phyloP scores from a whole-genome alignment of 495 filamentous ascomycete species.

The Penicillium argentinense region DNA sequence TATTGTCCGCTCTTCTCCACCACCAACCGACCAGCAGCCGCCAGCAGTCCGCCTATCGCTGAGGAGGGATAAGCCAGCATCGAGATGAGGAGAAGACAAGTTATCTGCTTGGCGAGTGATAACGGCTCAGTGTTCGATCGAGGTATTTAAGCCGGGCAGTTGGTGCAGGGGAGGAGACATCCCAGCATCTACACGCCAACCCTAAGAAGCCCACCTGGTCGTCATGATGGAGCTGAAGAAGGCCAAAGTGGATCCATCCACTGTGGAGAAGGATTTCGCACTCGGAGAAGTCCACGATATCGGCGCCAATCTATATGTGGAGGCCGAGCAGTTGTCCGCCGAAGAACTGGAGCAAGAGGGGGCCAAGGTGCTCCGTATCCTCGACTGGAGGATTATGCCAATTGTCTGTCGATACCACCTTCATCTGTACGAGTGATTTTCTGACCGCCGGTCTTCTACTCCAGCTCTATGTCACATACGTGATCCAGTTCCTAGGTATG shows the following conservation, averaged over 20 bases:
- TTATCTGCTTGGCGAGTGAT: conserved; percentile 22
- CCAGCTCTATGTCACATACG: conserved; percentile 38
- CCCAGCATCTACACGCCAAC: too few relatives aligned
- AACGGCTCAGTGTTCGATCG: not conserved
- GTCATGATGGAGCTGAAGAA: conserved; percentile 18
- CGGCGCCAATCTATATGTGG: conserved; percentile 31
- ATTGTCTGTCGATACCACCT: conserved; percentile 19
- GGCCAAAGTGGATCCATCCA: conserved; percentile 14
- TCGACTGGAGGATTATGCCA: conserved; percentile 37
- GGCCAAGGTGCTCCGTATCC: conserved; percentile 28
- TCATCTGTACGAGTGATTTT: not conserved
- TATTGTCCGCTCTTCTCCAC: conserved; percentile 16
- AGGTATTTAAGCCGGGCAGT: too few relatives aligned
- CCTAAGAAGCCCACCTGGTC: too few relatives aligned
- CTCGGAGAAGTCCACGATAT: conserved; percentile 29
- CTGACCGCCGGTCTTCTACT: not conserved
- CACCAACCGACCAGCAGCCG: not conserved
- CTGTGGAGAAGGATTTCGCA: conserved; percentile 25
- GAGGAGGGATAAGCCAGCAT: too few relatives aligned
- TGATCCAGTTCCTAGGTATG: conserved; percentile 38
- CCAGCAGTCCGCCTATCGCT: conserved; percentile 10
- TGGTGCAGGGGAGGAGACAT: too few relatives aligned
- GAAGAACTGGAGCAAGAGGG: conserved; percentile 35
- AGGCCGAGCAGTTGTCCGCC: conserved; percentile 30
- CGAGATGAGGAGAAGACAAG: not conserved